Evolutionary conservation across 768 basidiomycete species (phyloP), one percentile per base, ranked within the genome.

Genomic region (Auricularia sp.): DNA sequence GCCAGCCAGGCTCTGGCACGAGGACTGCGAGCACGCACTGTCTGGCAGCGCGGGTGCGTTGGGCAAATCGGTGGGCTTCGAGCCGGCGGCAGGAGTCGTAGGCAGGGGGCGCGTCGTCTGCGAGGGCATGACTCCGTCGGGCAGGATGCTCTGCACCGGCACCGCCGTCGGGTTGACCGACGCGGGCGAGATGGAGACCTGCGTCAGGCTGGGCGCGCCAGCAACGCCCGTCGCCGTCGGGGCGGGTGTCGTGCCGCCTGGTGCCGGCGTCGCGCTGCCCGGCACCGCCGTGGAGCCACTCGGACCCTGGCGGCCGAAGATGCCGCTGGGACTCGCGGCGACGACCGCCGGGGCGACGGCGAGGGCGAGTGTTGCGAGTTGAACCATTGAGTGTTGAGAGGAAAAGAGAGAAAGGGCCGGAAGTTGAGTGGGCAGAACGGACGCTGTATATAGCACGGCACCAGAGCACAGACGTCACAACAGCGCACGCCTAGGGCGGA

Each of bases 121-220:
- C 54, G 76, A 76, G 34, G 79, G 44, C 10, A 51, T 51, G 47
- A 51, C 47, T 7, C 80, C 79, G 61, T 71, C 75, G 2, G 79
- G 77, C 33, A 77, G 74, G 65, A 87, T 85, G 8, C 71, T 72
- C 1, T 81, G 72, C 59, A 87, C 72, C 14, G 86, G 84, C 59
- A 84, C 73, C 53, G 86, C 86, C 36, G 85, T 87, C 0, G 86
- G 84, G 71, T 87, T 85, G 6, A 79, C 79, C 2, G 83, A 73
- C 8, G 72, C 66, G 21, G 85, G 74, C 18, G 80, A 74, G 72
- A 84, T 77, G 18, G 47, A 51, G 11, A 51, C 47, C 47, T 51
- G 47, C 8, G 47, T 51, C 47, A 51, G 47, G 47, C 47, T 51
- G 4, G 81, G 73, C 62, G 76, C 75, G 11, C 74, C 73, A 0